Base-by-base conservation (phyloP, 116 monocot species). In the Iris pallida region DNA sequence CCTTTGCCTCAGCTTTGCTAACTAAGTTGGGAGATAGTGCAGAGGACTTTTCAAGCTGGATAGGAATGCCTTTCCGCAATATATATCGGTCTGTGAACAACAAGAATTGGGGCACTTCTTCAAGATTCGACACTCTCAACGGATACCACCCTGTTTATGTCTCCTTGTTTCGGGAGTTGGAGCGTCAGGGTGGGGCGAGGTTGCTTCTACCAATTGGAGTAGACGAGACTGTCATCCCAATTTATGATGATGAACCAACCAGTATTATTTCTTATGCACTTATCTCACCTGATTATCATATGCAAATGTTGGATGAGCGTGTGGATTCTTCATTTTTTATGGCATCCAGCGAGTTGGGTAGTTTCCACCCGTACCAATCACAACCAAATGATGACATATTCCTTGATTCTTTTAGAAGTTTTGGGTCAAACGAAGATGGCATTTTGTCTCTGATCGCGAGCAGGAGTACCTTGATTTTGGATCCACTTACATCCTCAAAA, bases 241-340 rank as follows among this genome's bases (percentile, higher is more conserved):
- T 97, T 47, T 90, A 84, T 80, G 97, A 92, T 74, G 97, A 92
- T 70, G 97, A 97, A 61, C 92, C 97, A 16, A 97, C 85, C 16
- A 97, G 92, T 64, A 75, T 97, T 14, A 90, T 97, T 61, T 82
- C 83, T 56, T 87, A 83, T 80, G 89, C 87, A 7, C 83, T 97
- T 68, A 75, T 66, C 65, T 89, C 92, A 19, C 58, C 70, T 64
- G 85, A 89, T 30, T 97, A 97, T 77, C 74, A 83, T 75, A 55
- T 59, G 60, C 80, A 86, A 49, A 72, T 86, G 63, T 71, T 78
- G 56, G 81, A 88, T 19, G 88, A 95, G 48, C 66, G 57, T 69
- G 61, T 48, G 4, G 85, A 88, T 51, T 53, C 76, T 19, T 83
- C 73, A 55, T 14, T 68, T 75, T 80, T 72, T 2, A 51, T 77